A percentile compares a stretch with the other conserved stretches of the same genome.
These are phyloP conservation scores for Senna tora DNA, from an alignment of 306 rosid species.

Conservation along the genomic window DNA sequence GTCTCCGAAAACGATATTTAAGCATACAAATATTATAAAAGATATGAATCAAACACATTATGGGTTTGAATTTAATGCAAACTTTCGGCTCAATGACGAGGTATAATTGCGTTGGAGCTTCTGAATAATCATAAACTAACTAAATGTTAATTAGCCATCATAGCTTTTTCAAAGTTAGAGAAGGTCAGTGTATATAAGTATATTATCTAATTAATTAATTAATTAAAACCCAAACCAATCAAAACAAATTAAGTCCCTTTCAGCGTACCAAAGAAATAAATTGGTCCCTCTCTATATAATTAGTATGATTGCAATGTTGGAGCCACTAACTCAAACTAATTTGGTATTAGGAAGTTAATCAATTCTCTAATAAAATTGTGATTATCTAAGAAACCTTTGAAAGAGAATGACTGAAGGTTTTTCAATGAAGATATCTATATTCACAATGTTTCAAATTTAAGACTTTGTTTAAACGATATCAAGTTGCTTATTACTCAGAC, in stretches of 20 bases:
- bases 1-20: no score
- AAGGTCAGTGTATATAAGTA: no score
- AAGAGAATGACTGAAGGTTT: background rate
- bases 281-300: background rate
- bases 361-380: background rate
- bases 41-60: background rate
- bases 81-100: slow-evolving; percentile 9
- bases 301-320: background rate
- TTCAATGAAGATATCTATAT: background rate
- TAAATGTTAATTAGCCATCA: background rate
- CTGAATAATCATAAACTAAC: background rate
- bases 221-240: background rate
- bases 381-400: background rate
- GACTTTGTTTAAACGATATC: no score
- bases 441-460: background rate
- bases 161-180: background rate
- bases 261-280: background rate
- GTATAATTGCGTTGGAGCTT: slow-evolving; percentile 1
- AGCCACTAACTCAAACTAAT: slow-evolving; percentile 11
- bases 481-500: no score
- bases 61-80: background rate
- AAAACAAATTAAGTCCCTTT: background rate
- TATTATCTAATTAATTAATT: background rate
- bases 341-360: background rate
- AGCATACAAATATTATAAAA: background rate